Conservation (phyloP, 1,284 basidiomycete genomes). For the Lignosus rhinocerotis region DNA sequence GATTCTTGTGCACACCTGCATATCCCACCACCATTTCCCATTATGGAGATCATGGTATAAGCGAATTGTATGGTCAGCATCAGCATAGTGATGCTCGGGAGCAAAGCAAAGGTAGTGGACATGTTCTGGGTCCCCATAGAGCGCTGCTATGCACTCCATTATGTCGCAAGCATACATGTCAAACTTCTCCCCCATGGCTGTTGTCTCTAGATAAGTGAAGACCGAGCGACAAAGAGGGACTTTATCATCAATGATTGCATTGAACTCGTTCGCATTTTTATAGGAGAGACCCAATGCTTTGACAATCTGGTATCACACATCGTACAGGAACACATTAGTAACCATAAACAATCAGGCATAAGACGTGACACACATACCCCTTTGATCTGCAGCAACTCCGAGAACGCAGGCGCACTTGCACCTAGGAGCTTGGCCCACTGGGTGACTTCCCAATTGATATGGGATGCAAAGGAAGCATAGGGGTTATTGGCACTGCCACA, state of each 20-base stretch:
- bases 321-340: too few species aligned
- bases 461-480: slow-evolving; percentile 11
- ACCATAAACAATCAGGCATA: too few species aligned
- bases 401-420: slow-evolving; percentile 17
- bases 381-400: slow-evolving; percentile 20
- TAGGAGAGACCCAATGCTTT: slow-evolving; percentile 29
- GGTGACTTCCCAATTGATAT: slow-evolving; percentile 23
- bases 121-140: slow-evolving; percentile 36
- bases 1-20: slow-evolving; percentile 29
- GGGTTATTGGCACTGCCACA: neutral
- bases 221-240: slow-evolving; percentile 26
- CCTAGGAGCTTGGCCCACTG: slow-evolving; percentile 23
- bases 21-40: slow-evolving; percentile 41
- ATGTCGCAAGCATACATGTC: slow-evolving; percentile 25
- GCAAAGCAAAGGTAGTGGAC: slow-evolving; percentile 28
- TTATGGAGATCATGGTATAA: slow-evolving; percentile 42
- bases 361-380: too few species aligned
- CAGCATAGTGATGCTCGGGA: slow-evolving; percentile 33
- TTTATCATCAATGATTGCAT: neutral
- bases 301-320: neutral
- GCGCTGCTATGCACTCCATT: slow-evolving; percentile 31
- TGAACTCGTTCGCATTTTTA: slow-evolving; percentile 28
- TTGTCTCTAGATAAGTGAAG: slow-evolving; percentile 24
- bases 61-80: slow-evolving; percentile 22
- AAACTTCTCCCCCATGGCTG: slow-evolving; percentile 19